Base-by-base conservation (phyloP, 306 rosid genomes). In the Cicer chorassanicum region DNA sequence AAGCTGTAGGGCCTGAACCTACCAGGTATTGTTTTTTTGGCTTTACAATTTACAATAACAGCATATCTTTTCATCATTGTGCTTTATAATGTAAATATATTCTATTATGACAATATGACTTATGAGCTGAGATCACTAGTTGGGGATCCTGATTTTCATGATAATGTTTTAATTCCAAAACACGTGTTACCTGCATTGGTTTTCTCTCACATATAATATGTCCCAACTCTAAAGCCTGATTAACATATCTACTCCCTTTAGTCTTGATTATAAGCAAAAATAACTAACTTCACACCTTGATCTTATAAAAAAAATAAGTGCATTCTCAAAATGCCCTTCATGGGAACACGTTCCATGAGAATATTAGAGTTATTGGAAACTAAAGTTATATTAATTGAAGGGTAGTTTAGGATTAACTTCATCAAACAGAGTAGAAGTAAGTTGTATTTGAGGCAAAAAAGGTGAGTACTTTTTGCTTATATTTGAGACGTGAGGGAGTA, bases 1-100 rank as follows among this genome's bases (percentile, higher is more conserved):
- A 94, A 83, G 98, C 98, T 66, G 98, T 94, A 50, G 98, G 98
- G 55, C 93, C 96, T 79, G 98, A 94, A 41, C 95, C 96, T 62
- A 91, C 96, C 41, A 88, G 98, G 98, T 94, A 91, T 67, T 72
- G 43, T 68, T 55, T 76, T 69, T 53, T 21, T 7, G 54, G 11
- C 57, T 29, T 29, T 29, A 48, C 56, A 44, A 60, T 55, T 63
- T 39, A 51, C 54, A 16, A 29, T 9, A 70, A 42, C 51, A 43
- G 72, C 57, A 39, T 63, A 36, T 50, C 68, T 82, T 82, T 79
- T 66, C 68, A 36, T 65, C 38, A 40, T 60, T 1, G n/a, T 70
- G 43, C 68, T 62, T 16, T 69, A n/a, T 53, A 24, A 38, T 66
- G 70, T 44, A 61, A 45, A 69, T 38, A 9, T 61, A 66, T 19